Evolutionary conservation across 768 basidiomycete species (phyloP).

Genomic region (Pisolithus microcarpus): DNA sequence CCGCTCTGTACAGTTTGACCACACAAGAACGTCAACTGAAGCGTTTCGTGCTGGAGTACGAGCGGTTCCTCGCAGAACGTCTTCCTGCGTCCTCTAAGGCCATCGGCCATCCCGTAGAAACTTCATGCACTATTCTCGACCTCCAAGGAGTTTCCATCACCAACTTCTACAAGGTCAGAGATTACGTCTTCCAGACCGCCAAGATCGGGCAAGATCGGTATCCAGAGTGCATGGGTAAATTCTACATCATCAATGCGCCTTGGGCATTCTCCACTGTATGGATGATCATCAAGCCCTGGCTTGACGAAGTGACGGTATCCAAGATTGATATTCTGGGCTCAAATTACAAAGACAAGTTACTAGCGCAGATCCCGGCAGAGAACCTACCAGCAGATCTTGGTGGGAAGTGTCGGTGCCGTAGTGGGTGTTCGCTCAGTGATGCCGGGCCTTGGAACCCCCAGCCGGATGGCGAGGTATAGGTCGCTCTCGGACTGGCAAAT

Average conservation of each 20-base stretch:
- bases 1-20: slow-evolving; percentile 72
- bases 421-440: slow-evolving; percentile 83
- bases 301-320: slow-evolving; percentile 89
- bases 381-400: slow-evolving; percentile 85
- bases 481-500: not conserved
- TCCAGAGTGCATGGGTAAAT: slow-evolving; percentile 94
- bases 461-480: not conserved
- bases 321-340: slow-evolving; percentile 87
- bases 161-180: slow-evolving; percentile 87
- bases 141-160: slow-evolving; percentile 61
- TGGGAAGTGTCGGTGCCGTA: slow-evolving; percentile 68
- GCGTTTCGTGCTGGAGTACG: slow-evolving; percentile 89
- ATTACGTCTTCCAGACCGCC: slow-evolving; percentile 74
- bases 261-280: slow-evolving; percentile 89
- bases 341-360: slow-evolving; percentile 63
- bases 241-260: slow-evolving; percentile 98
- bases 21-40: slow-evolving; percentile 83
- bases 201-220: slow-evolving; percentile 85
- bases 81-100: slow-evolving; percentile 70
- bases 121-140: slow-evolving; percentile 96
- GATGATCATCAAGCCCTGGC: slow-evolving; percentile 84
- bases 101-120: slow-evolving; percentile 86
- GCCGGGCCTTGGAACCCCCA: slow-evolving; percentile 81
- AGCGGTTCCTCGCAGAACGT: slow-evolving; percentile 74
- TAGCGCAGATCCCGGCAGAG: slow-evolving; percentile 76